These are phyloP conservation scores for Coniochaeta ligniaria DNA, from an alignment of 2,329 filamentous ascomycete species.

Conservation along the genomic window DNA sequence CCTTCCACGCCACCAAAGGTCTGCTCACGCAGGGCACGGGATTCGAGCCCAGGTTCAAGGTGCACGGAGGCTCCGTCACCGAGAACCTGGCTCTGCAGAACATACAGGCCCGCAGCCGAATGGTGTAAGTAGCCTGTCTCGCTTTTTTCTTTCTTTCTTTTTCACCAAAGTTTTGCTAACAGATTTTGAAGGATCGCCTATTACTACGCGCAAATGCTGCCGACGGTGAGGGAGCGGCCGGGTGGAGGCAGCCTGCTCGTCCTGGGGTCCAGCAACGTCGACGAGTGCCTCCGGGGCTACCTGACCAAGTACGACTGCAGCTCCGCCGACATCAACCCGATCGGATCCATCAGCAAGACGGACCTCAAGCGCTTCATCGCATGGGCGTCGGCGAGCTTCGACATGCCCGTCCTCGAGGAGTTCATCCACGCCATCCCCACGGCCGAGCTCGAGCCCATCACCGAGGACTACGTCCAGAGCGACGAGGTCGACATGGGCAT, in stretches of 20 bases:
- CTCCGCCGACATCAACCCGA: conserved; percentile 45
- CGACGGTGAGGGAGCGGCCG: neutral
- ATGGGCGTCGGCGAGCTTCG: conserved; percentile 53
- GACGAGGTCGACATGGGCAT: conserved; percentile 47
- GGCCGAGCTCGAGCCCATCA: conserved; percentile 59
- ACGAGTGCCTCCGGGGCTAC: neutral
- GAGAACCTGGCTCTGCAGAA: conserved; percentile 63
- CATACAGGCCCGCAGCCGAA: conserved; percentile 51
- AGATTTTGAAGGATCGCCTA: too few relatives aligned
- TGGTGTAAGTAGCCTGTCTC: too few relatives aligned
- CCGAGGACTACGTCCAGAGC: conserved; percentile 36
- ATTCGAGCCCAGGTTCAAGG: conserved; percentile 49
- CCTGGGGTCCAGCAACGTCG: neutral
- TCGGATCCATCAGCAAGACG: conserved; percentile 54
- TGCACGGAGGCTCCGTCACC: conserved; percentile 52
- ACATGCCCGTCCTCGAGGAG: conserved; percentile 55
- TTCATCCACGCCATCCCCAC: conserved; percentile 60
- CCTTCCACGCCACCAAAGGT: conserved; percentile 28
- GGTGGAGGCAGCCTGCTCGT: neutral
- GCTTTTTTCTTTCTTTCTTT: too few relatives aligned
- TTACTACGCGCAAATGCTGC: too few relatives aligned
- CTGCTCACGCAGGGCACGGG: conserved; percentile 39
- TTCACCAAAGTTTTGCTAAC: too few relatives aligned
- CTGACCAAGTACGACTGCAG: conserved; percentile 3
- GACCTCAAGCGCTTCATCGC: conserved; percentile 66